Evolutionary conservation across 2,329 filamentous ascomycete genomes (phyloP).

Genomic region (Fusarium anguioides): DNA sequence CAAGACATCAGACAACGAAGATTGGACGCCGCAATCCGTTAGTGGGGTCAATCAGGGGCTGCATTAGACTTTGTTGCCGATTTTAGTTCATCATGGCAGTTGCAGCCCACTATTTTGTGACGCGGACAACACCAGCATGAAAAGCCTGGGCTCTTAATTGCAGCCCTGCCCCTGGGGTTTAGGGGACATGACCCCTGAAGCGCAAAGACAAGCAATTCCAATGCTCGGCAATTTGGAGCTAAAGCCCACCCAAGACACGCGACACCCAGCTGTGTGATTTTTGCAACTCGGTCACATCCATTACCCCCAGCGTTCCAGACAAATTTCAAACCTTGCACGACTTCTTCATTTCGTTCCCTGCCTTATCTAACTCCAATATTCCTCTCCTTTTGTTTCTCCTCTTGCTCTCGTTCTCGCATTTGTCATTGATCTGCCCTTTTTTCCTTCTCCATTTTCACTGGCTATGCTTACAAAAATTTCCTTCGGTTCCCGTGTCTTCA

Average conservation of each 20-base stretch:
- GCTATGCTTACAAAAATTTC: constrained; percentile 31
- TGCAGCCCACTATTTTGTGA: constrained; percentile 35
- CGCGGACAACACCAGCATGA: constrained; percentile 31
- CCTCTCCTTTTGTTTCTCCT: constrained; percentile 2
- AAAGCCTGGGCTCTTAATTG: constrained; percentile 12
- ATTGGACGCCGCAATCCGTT: constrained; percentile 25
- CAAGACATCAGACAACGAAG: constrained; percentile 24
- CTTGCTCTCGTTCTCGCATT: background rate
- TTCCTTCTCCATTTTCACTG: constrained; percentile 1
- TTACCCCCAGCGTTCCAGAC: constrained; percentile 30
- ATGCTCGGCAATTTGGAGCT: constrained; percentile 38
- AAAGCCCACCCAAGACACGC: constrained; percentile 32
- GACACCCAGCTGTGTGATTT: too few species aligned
- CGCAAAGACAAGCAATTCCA: constrained; percentile 41
- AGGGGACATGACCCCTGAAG: constrained; percentile 35
- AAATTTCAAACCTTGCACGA: constrained; percentile 28
- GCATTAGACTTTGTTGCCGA: constrained; percentile 33
- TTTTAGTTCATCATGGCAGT: constrained; percentile 40
- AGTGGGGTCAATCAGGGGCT: constrained; percentile 34
- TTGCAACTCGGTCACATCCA: constrained; percentile 17
- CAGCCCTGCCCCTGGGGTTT: constrained; percentile 16
- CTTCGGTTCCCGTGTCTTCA: constrained; percentile 22
- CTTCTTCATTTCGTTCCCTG: constrained; percentile 15
- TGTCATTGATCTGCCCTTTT: background rate
- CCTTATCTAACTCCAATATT: background rate